Evolutionary conservation across 495 filamentous ascomycete genomes (phyloP), one percentile per base, ranked within the genome.

Genomic region (Lepraria neglecta): DNA sequence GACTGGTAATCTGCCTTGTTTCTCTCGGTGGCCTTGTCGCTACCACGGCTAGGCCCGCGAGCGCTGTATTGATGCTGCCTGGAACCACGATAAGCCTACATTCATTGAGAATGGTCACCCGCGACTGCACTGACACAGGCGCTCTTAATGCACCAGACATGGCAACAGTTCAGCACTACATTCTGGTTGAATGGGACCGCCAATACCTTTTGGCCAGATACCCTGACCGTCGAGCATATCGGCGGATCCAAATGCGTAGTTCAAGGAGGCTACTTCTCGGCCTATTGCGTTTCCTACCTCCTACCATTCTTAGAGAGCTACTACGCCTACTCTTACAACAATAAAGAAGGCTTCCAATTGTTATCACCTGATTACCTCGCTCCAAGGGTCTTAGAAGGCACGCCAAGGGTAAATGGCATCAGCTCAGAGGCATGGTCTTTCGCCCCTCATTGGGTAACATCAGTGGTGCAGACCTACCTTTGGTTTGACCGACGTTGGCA

Each of bases 41-140:
- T 38, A 2, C 54, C 12, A 45, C 64, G 27, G 45, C 31, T 21
- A 60, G 64, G n/a, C 64, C 64, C 45, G 64, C 60, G 17, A 62
- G 60, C 44, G 60, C 60, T 30, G 52, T 65, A 3, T 52, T 63
- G 4, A 65, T 63, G 64, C 35, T 65, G 19, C 60, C 60, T 30
- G n/a, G 64, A 45, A 43, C 28, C 10, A 65, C 53, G 15, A 43
- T 65, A 53, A 19, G 40, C 4, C 30, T 33, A 19, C 17, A 50
- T 38, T 21, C n/a, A 40, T 43, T 14, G 47, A 24, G 24, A 2
- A 24, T 2, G 24, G 24, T 24, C 24, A 24, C 24, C 24, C 24
- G 24, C 24, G 0, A 17, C 35, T 14, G 43, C n/a, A 21, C 31
- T 30, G 21, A 14, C 33, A 35, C 7, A 64, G 17, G 30, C 42